Evolutionary conservation across 2,329 filamentous ascomycete species (phyloP), one percentile per base, ranked within the genome.

Genomic region (Knufia petricola): DNA sequence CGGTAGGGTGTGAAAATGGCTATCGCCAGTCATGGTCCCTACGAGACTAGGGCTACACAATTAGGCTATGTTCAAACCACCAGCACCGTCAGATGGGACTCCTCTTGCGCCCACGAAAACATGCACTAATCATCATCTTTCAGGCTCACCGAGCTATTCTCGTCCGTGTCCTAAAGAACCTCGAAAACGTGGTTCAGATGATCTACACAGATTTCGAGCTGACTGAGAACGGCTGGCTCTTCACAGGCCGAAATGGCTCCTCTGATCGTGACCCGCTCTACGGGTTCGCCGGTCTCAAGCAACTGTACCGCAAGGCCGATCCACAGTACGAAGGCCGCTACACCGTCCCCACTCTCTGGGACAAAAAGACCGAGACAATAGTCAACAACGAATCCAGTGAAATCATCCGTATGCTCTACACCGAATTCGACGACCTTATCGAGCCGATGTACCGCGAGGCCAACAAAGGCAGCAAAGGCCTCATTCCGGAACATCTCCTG

Each of bases 381-480:
- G 86, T 94, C 54, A 90, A 77, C 74, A 94, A 94, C 58, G 87
- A 94, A 73, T 87, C 83, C 64, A 83, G 79, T 57, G 87, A 94
- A 69, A 92, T 94, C 63, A 79, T 94, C 59, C 79, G 87, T 57
- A 92, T 94, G 83, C 69, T 94, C 48, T 84, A 83, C 59, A 73
- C 72, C 17, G 83, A 77, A 62, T 95, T 95, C 60, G 80, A 95
- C 60, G 73, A 76, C 44, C 63, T 84, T 24, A 62, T 87, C 20
- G 74, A 75, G 0, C 69, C 74, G 2, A 63, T 78, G 56, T 70
- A 76, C 58, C 76, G 76, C 49, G 79, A 83, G 54, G 60, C 37
- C 1, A 75, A 68, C 49, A 55, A 55, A 32, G 50, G 50, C 13
- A 52, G 50, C 9, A 52, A 51, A 13, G 55, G 57, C 12, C 70